Conservation (phyloP, 176 grass and related monocot species). For the Avena sativa region DNA sequence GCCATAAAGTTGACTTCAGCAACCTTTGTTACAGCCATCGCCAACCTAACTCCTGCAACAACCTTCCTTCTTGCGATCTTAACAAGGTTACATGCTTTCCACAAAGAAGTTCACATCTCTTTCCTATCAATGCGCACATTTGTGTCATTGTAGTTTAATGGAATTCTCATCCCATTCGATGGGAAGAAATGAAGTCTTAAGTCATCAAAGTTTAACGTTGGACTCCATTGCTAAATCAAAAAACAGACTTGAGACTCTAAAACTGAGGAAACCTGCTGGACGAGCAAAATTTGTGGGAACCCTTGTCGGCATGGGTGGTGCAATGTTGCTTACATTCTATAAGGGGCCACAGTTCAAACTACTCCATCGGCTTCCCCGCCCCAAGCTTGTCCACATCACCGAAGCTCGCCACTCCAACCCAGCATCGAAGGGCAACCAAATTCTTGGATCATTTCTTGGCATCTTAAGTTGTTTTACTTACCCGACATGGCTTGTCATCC, state of each 20-base stretch:
- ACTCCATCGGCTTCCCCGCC: neutral
- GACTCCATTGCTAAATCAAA: too few relatives aligned
- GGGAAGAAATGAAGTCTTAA: too few relatives aligned
- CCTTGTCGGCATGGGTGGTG: slow-evolving; percentile 48
- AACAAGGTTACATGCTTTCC: slow-evolving; percentile 27
- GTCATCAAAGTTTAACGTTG: neutral
- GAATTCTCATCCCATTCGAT: neutral
- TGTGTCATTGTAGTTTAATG: neutral
- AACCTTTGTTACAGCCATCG: slow-evolving; percentile 52
- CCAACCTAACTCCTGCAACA: slow-evolving; percentile 52
- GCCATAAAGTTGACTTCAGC: slow-evolving; percentile 54
- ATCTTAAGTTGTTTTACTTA: slow-evolving; percentile 50
- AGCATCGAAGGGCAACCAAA: neutral
- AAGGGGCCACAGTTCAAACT: slow-evolving; percentile 47
- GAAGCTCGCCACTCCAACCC: neutral
- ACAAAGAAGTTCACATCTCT: neutral
- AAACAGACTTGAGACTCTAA: slow-evolving; percentile 46
- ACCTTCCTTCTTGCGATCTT: slow-evolving; percentile 54
- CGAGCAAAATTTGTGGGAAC: slow-evolving; percentile 62
- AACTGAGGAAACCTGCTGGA: slow-evolving; percentile 27
- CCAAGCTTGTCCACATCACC: slow-evolving; percentile 14
- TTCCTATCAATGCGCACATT: neutral
- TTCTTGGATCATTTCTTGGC: slow-evolving; percentile 49
- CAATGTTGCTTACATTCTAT: slow-evolving; percentile 69
- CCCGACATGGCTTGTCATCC: slow-evolving; percentile 55